phyloP scores from a whole-genome alignment of 106 monocot species.

The Cymbidium sinense region DNA sequence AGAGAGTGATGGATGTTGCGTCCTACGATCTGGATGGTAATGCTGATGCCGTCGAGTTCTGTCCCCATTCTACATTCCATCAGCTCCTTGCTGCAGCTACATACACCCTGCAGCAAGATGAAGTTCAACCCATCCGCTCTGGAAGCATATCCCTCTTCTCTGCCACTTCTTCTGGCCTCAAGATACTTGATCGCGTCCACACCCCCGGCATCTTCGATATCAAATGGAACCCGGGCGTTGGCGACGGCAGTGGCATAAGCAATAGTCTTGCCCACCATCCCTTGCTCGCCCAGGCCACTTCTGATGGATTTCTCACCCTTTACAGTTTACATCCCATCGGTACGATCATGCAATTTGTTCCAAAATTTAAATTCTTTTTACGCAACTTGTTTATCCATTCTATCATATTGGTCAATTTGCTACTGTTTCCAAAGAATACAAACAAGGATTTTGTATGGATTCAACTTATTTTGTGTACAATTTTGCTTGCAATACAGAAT shows the following conservation, averaged over 20 bases:
- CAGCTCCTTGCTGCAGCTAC: constrained; percentile 51
- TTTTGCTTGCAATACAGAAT: constrained; percentile 25
- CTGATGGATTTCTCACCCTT: constrained; percentile 53
- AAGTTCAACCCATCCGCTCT: constrained; percentile 22
- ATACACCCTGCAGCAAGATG: constrained; percentile 51
- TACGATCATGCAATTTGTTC: constrained; percentile 1
- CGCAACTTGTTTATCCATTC: no score
- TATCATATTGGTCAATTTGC: not conserved
- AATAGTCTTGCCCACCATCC: constrained; percentile 8
- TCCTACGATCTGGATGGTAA: constrained; percentile 58
- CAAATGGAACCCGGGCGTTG: constrained; percentile 37
- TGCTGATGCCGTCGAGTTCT: constrained; percentile 83
- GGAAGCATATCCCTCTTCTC: constrained; percentile 63
- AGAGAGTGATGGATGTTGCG: constrained; percentile 42
- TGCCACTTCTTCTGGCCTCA: constrained; percentile 15
- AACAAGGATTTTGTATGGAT: not conserved
- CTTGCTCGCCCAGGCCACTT: constrained; percentile 73
- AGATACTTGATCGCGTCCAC: constrained; percentile 28
- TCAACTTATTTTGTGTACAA: not conserved
- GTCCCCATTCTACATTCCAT: constrained; percentile 34
- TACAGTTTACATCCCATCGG: constrained; percentile 20
- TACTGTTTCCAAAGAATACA: no score
- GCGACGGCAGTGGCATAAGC: not conserved
- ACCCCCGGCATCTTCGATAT: constrained; percentile 57
- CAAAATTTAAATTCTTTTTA: not conserved